Evolutionary conservation across 495 filamentous ascomycete genomes (phyloP).

Genomic region (Penicillium atrosanguineum): DNA sequence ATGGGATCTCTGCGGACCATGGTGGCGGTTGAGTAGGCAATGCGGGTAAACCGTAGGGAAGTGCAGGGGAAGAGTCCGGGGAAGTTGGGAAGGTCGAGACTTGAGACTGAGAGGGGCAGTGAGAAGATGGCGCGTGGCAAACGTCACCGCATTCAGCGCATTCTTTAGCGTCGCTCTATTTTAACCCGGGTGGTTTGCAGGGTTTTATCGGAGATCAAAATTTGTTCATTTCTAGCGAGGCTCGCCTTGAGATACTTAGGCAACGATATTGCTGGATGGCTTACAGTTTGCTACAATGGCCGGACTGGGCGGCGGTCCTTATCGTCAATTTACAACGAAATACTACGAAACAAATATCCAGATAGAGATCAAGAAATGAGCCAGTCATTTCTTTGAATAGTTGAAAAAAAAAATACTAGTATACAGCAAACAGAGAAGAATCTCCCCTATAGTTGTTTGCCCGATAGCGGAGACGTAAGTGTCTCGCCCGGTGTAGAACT

Average conservation of each 20-base stretch:
- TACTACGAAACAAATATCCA: background rate
- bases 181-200: background rate
- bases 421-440: constrained; percentile 22
- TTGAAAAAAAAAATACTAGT: constrained; percentile 16
- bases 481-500: constrained; percentile 35
- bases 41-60: background rate
- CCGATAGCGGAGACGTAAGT: constrained; percentile 34
- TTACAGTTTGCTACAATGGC: background rate
- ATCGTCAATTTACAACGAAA: background rate
- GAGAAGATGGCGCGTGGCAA: constrained; percentile 21
- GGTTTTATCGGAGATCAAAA: background rate
- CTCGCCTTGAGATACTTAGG: background rate
- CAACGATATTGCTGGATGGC: constrained; percentile 1
- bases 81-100: background rate
- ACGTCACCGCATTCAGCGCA: constrained; percentile 27
- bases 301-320: background rate
- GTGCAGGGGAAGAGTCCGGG: background rate
- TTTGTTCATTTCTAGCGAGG: background rate
- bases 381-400: constrained; percentile 14
- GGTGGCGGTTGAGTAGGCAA: constrained; percentile 7
- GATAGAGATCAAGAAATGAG: background rate
- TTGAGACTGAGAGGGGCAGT: constrained; percentile 2
- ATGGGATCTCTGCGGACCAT: constrained; percentile 51
- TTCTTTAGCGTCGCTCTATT: constrained; percentile 5
- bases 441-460: constrained; percentile 33